phyloP scores from a whole-genome alignment of 2,329 filamentous ascomycete species.

The Oidium heveae region DNA sequence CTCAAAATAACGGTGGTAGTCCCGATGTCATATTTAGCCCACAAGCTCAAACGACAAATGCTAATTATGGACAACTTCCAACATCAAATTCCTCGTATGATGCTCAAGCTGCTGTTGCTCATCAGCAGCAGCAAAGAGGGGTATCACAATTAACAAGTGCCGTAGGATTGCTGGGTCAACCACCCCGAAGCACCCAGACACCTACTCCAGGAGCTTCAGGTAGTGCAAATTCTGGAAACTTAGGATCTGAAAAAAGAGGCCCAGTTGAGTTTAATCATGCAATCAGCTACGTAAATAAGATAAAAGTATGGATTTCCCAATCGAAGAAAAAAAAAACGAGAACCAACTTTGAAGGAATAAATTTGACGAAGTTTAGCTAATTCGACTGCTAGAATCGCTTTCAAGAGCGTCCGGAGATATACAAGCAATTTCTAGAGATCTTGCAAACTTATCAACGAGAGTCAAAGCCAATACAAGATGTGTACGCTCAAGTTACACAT shows the following conservation, averaged over 20 bases:
- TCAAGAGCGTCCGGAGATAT: conserved; percentile 87
- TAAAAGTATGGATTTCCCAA: conserved; percentile 42
- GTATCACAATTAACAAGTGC: conserved; percentile 41
- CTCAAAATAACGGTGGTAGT: conserved; percentile 34
- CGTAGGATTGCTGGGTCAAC: conserved; percentile 18
- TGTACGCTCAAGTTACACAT: conserved; percentile 87
- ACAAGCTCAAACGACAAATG: conserved; percentile 24
- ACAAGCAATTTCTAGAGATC: conserved; percentile 97
- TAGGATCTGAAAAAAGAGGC: conserved; percentile 56
- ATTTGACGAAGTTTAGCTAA: not conserved
- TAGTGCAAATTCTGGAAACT: conserved; percentile 33
- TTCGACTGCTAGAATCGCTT: conserved; percentile 53
- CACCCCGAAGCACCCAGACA: conserved; percentile 29
- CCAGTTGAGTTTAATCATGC: conserved; percentile 98
- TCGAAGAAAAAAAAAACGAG: not conserved
- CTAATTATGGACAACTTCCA: conserved; percentile 21
- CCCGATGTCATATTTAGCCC: conserved; percentile 36
- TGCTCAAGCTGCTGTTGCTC: conserved; percentile 18
- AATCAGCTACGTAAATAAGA: conserved; percentile 98
- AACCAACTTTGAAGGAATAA: not conserved
- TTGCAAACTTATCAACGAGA: conserved; percentile 94
- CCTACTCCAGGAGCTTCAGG: conserved; percentile 31
- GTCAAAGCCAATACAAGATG: conserved; percentile 94
- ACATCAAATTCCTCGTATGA: conserved; percentile 16
- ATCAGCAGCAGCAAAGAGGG: conserved; percentile 39